phyloP scores from a whole-genome alignment of 1,284 basidiomycete genomes.

The Irpex sp. region DNA sequence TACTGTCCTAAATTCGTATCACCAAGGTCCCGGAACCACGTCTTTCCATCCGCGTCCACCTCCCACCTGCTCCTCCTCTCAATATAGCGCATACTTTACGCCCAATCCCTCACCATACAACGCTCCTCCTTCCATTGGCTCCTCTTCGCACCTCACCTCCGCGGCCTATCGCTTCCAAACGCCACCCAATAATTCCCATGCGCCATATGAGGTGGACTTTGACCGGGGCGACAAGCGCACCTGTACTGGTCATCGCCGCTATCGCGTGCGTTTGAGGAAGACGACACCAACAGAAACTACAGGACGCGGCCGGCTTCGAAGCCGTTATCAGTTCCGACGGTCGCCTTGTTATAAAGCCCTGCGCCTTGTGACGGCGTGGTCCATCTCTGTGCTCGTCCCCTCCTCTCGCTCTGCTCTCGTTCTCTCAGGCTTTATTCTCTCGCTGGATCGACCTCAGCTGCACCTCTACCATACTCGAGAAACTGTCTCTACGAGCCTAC shows the following conservation, averaged over 20 bases:
- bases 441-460: background rate
- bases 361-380: no score
- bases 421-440: background rate
- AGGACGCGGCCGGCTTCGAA: no score
- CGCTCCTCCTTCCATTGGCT: background rate
- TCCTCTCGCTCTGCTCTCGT: background rate
- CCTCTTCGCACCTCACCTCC: background rate
- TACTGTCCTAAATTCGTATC: background rate
- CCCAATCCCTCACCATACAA: background rate
- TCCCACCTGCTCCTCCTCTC: background rate
- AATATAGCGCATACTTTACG: background rate
- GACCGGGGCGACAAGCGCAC: background rate
- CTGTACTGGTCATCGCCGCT: no score
- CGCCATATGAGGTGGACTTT: background rate
- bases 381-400: background rate
- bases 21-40: background rate
- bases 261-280: no score
- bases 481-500: no score
- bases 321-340: no score
- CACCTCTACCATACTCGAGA: background rate
- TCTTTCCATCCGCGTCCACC: background rate
- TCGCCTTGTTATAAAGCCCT: no score
- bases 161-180: no score
- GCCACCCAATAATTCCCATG: background rate
- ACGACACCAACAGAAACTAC: no score